Base-by-base conservation (phyloP, 164 flowering plant genomes). In the Kingdonia uniflora region DNA sequence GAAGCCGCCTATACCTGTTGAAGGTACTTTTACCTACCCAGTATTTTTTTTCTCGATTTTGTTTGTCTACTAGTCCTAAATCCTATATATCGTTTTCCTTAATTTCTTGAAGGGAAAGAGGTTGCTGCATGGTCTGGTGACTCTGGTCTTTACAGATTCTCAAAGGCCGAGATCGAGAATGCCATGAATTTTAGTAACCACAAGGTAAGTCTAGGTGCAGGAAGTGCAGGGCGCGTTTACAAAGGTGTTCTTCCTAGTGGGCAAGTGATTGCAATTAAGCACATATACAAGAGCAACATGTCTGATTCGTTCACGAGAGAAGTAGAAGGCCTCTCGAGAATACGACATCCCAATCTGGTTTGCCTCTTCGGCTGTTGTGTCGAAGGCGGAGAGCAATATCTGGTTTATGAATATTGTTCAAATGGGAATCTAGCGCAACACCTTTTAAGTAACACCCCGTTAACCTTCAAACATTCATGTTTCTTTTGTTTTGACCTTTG, bases 231-330 rank as follows among this genome's bases (percentile, higher is more conserved):
- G 0, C 65, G 59, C 4, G 94, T 84, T 16, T 84, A 78, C 59
- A 78, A 72, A 57, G 94, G 84, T 4, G 50, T 74, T 47, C 65
- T 85, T 50, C 94, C 88, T 0, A 82, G 94, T 43, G 94, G 94
- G 23, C 88, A 82, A 60, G 47, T 57, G 11, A 82, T 85, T 20
- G 94, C 88, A 6, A 72, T 82, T 60, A 85, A 85, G 61, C 84
- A 81, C 51, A 78, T 85, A 20, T 54, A 62, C 57, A 73, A 68
- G 63, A 67, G 67, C 68, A 78, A 60, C 59, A 60, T 54, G 0
- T 53, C 77, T 13, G 82, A 78, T 54, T 71, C 88, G 1, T 84
- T 84, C 54, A 66, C 56, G 0, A 64, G 81, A 19, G 94, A 85
- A 75, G 80, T 85, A 12, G 80, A 75, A 23, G 76, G 76, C 11